These are phyloP conservation scores for Pestalotiopsis fici DNA, from an alignment of 2,329 filamentous ascomycete genomes.

Conservation along the genomic window DNA sequence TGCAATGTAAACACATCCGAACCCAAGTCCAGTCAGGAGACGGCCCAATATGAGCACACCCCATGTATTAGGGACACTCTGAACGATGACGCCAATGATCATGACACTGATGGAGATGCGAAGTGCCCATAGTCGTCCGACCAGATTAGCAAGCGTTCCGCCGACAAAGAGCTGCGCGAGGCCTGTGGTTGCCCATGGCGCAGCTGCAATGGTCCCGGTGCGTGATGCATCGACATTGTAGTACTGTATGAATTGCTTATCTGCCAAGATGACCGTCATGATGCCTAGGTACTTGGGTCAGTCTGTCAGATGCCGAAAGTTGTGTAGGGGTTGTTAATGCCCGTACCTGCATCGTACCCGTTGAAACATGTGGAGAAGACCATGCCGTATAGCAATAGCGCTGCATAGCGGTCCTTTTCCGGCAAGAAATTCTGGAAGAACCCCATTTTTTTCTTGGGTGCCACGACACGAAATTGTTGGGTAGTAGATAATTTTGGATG, in stretches of 20 bases:
- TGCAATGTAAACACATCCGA: not conserved
- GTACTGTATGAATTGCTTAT: slow-evolving; percentile 2
- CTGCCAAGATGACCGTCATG: not conserved
- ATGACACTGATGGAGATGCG: slow-evolving; percentile 2
- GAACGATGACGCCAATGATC: not conserved
- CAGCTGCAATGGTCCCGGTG: not conserved
- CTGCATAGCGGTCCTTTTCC: slow-evolving; percentile 1
- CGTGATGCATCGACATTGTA: not conserved
- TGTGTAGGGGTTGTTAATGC: not conserved
- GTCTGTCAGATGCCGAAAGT: not conserved
- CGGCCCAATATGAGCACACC: not conserved
- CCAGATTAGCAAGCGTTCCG: not conserved
- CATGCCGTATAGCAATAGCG: slow-evolving; percentile 1
- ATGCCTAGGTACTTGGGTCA: not conserved
- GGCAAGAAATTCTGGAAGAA: not conserved
- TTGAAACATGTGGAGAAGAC: slow-evolving; percentile 8
- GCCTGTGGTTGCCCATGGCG: not conserved
- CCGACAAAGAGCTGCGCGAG: slow-evolving; percentile 2
- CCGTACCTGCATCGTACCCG: slow-evolving; percentile 2
- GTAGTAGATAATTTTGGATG: not conserved
- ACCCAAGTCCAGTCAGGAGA: not conserved
- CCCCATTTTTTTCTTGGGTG: not conserved
- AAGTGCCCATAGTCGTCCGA: not conserved
- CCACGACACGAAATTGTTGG: not conserved
- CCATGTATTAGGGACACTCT: not conserved